These are phyloP conservation scores for Brachypodium distachyon DNA, from an alignment of 202 grass and related monocot genomes.

Conservation along the genomic window DNA sequence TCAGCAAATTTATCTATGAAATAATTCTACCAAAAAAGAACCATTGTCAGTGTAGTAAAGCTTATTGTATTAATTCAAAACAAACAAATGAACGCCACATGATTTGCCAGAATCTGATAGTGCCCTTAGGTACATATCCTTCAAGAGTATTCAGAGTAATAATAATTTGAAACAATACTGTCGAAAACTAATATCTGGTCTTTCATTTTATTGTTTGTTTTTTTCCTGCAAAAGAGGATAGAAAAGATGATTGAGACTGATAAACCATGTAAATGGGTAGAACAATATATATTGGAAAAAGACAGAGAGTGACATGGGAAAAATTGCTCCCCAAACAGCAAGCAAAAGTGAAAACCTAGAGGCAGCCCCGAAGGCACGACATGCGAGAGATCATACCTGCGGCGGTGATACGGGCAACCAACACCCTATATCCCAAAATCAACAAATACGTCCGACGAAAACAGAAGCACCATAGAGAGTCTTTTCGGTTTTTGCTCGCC, in stretches of 20 bases:
- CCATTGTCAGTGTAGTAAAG: neutral
- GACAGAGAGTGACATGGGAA: neutral
- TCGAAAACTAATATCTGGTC: neutral
- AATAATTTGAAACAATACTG: neutral
- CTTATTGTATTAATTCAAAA: neutral
- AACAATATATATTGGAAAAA: neutral
- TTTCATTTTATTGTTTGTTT: neutral
- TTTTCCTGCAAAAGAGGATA: neutral
- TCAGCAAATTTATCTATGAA: neutral
- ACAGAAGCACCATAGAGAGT: too few relatives aligned
- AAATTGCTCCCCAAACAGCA: too few relatives aligned
- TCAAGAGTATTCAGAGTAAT: neutral
- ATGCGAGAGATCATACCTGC: too few relatives aligned
- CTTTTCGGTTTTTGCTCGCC: too few relatives aligned
- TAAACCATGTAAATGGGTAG: neutral
- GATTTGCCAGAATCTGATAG: neutral
- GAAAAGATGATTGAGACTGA: neutral
- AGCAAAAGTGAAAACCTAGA: too few relatives aligned
- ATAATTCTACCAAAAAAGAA: neutral
- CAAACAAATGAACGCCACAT: neutral
- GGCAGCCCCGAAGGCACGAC: too few relatives aligned
- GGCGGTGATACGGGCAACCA: too few relatives aligned
- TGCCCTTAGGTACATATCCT: neutral
- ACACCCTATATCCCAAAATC: too few relatives aligned
- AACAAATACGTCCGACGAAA: too few relatives aligned